Conservation (phyloP, 495 filamentous ascomycete genomes). For the Margaritispora aquatica region DNA sequence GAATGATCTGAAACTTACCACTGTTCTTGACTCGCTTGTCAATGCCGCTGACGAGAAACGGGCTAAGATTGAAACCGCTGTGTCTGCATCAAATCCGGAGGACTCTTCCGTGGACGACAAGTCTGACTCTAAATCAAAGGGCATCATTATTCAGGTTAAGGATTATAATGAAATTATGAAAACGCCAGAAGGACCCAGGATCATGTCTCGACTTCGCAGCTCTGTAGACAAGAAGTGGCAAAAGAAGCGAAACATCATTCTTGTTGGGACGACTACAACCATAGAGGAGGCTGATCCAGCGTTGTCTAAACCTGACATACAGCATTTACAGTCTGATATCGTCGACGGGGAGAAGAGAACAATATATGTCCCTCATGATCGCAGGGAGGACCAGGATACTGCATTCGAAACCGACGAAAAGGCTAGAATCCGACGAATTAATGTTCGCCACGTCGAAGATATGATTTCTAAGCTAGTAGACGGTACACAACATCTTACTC, state of each 20-base stretch:
- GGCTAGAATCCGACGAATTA: constrained; percentile 52
- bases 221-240: constrained; percentile 64
- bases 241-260: constrained; percentile 60
- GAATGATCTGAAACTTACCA: constrained; percentile 30
- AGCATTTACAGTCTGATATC: constrained; percentile 32
- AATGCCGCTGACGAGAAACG: constrained; percentile 23
- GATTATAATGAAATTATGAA: constrained; percentile 71
- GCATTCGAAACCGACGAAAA: constrained; percentile 31
- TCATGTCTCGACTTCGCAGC: constrained; percentile 60
- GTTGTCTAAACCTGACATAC: constrained; percentile 20
- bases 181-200: constrained; percentile 52
- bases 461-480: constrained; percentile 36
- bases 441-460: constrained; percentile 62
- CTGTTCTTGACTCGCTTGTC: constrained; percentile 24
- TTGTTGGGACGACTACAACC: constrained; percentile 61
- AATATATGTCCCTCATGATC: constrained; percentile 40
- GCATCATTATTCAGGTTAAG: constrained; percentile 66
- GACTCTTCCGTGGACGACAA: constrained; percentile 30
- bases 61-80: background rate
- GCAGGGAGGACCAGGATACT: constrained; percentile 14
- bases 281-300: constrained; percentile 8
- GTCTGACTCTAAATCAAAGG: constrained; percentile 26
- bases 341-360: constrained; percentile 34
- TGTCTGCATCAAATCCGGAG: background rate
- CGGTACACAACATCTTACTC: constrained; percentile 4